Conservation (phyloP, 2,329 filamentous ascomycete genomes). For the Penicillium sp. region DNA sequence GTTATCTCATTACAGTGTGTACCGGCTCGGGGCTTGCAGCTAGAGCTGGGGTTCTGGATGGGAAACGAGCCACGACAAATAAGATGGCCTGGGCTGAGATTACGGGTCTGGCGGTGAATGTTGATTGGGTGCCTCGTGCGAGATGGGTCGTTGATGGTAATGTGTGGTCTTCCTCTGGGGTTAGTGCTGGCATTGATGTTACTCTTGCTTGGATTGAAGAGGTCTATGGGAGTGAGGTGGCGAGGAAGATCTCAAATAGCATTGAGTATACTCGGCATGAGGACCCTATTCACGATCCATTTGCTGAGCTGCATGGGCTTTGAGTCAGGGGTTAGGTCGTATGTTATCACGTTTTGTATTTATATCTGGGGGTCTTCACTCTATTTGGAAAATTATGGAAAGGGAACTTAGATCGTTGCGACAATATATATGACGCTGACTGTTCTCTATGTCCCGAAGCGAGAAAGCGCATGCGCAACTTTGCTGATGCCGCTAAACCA, state of each 20-base stretch:
- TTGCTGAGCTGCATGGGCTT: conserved; percentile 41
- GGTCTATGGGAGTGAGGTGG: conserved; percentile 53
- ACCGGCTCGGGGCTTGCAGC: conserved; percentile 62
- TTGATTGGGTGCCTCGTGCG: conserved; percentile 60
- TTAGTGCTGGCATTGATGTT: conserved; percentile 62
- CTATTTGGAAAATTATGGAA: neutral
- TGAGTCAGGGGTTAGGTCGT: neutral
- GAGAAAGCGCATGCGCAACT: no score
- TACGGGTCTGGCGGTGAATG: conserved; percentile 47
- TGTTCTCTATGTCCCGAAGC: no score
- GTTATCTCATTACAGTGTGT: conserved; percentile 63
- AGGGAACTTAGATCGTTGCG: no score
- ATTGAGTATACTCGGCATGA: conserved; percentile 59
- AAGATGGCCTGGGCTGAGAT: conserved; percentile 56
- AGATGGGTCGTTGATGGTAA: conserved; percentile 66
- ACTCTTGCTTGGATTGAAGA: conserved; percentile 56
- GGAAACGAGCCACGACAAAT: conserved; percentile 63
- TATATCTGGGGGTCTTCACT: neutral
- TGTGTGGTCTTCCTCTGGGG: conserved; percentile 64
- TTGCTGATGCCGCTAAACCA: neutral
- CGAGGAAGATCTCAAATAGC: conserved; percentile 46
- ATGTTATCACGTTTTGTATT: neutral
- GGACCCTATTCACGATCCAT: conserved; percentile 54
- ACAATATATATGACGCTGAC: neutral
- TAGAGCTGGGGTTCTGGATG: conserved; percentile 58